phyloP scores from a whole-genome alignment of 2,329 filamentous ascomycete species.

The Nemania serpens region DNA sequence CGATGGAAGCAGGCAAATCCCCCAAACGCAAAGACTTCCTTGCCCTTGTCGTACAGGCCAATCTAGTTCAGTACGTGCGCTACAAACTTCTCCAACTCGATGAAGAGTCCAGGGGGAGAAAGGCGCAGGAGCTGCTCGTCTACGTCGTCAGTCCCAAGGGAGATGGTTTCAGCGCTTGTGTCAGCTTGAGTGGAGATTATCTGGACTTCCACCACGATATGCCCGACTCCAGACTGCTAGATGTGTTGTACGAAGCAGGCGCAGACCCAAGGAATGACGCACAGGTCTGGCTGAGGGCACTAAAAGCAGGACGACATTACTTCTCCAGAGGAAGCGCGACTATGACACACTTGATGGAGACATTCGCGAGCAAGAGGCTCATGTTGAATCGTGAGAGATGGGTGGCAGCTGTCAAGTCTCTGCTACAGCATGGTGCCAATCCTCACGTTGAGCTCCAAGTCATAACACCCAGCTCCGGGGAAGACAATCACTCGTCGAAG shows the following conservation, averaged over 20 bases:
- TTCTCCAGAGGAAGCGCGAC: conserved; percentile 40
- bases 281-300: conserved; percentile 35
- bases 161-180: conserved; percentile 41
- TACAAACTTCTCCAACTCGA: conserved; percentile 33
- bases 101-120: conserved; percentile 29
- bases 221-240: conserved; percentile 39
- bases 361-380: conserved; percentile 37
- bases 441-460: conserved; percentile 38
- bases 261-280: conserved; percentile 34
- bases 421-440: conserved; percentile 40
- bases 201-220: conserved; percentile 43
- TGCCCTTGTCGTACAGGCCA: conserved; percentile 39
- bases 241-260: conserved; percentile 38
- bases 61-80: conserved; percentile 35
- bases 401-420: conserved; percentile 39
- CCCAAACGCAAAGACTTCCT: conserved; percentile 42
- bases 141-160: conserved; percentile 40
- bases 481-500: conserved; percentile 32
- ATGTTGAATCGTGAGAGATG: conserved; percentile 41
- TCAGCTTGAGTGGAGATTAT: conserved; percentile 41
- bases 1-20: conserved; percentile 42
- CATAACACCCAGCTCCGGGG: conserved; percentile 29
- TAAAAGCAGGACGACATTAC: conserved; percentile 40
- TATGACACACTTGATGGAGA: conserved; percentile 41
- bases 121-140: conserved; percentile 41